Evolutionary conservation across 2,329 filamentous ascomycete genomes (phyloP).

Genomic region (Penicillium palitans): DNA sequence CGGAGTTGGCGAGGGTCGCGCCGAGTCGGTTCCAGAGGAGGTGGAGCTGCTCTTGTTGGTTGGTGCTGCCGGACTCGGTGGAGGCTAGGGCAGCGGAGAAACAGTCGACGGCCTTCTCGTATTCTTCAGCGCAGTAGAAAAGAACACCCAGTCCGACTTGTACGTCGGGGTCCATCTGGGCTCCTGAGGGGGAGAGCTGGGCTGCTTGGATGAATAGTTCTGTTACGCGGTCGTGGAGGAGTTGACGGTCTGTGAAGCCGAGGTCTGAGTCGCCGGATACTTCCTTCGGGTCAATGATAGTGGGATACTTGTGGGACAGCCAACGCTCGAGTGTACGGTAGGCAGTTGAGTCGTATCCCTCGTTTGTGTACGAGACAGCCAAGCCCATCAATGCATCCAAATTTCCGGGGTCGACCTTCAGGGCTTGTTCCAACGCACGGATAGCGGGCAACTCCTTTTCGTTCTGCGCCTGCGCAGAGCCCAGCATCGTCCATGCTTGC

Average conservation of each 20-base stretch:
- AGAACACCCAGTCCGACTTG: conserved; percentile 95
- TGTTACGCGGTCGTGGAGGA: conserved; percentile 87
- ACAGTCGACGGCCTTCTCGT: conserved; percentile 98
- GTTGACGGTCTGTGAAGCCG: conserved; percentile 89
- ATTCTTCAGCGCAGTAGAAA: conserved; percentile 97
- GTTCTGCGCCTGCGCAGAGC: conserved; percentile 92
- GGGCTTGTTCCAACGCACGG: conserved; percentile 83
- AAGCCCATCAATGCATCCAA: conserved; percentile 90
- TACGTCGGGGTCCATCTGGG: conserved; percentile 97
- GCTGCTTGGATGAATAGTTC: conserved; percentile 88
- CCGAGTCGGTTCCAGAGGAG: conserved; percentile 97
- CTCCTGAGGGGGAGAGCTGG: conserved; percentile 84
- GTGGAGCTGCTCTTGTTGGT: conserved; percentile 83
- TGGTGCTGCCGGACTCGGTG: conserved; percentile 78
- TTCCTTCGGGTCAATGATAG: conserved; percentile 70
- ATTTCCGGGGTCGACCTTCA: conserved; percentile 85
- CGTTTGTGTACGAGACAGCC: conserved; percentile 96
- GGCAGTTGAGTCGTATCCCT: conserved; percentile 95
- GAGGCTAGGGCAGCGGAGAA: conserved; percentile 88
- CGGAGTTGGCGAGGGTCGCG: conserved; percentile 92
- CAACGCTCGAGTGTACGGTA: conserved; percentile 96
- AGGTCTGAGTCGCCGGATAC: conserved; percentile 77
- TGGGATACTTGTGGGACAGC: conserved; percentile 92
- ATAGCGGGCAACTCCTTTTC: conserved; percentile 98
- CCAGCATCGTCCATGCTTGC: conserved; percentile 90